Evolutionary conservation across 495 filamentous ascomycete genomes (phyloP).

Genomic region (Aspergillus homomorphus): DNA sequence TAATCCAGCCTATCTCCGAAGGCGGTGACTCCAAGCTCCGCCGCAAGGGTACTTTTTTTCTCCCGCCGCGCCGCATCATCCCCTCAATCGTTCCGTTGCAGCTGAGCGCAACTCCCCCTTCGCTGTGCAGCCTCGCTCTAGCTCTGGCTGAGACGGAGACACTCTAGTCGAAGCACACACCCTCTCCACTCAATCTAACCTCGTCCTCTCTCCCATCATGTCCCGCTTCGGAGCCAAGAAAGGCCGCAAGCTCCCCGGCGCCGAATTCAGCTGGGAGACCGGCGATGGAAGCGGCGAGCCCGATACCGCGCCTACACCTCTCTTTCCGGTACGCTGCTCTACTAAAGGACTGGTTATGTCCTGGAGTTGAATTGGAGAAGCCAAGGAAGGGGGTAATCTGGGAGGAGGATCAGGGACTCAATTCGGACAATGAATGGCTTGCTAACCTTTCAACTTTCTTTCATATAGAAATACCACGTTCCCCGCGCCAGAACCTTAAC

Average conservation of each 20-base stretch:
- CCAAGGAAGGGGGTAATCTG: too few species aligned
- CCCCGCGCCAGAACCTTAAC: slow-evolving; percentile 33
- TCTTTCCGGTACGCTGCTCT: slow-evolving; percentile 38
- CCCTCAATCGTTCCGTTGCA: background rate
- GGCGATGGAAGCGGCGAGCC: slow-evolving; percentile 35
- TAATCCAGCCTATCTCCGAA: background rate
- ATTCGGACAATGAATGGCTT: too few species aligned
- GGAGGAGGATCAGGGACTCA: too few species aligned
- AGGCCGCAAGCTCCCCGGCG: slow-evolving; percentile 38
- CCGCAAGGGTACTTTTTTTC: slow-evolving; percentile 23
- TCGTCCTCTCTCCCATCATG: slow-evolving; percentile 21
- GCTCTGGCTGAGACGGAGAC: background rate
- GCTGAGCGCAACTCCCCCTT: background rate
- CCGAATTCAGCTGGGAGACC: slow-evolving; percentile 42
- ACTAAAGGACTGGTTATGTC: too few species aligned
- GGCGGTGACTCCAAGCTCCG: slow-evolving; percentile 6
- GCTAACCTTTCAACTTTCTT: slow-evolving; percentile 1
- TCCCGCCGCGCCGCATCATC: background rate
- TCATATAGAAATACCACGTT: slow-evolving; percentile 36
- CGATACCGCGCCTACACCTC: slow-evolving; percentile 42
- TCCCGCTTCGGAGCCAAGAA: slow-evolving; percentile 42
- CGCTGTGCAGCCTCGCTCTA: background rate
- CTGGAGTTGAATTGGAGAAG: too few species aligned
- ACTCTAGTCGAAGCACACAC: background rate
- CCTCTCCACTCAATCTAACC: background rate